These are phyloP conservation scores for Penicillium ochrochloron DNA, from an alignment of 495 filamentous ascomycete genomes.

Conservation along the genomic window DNA sequence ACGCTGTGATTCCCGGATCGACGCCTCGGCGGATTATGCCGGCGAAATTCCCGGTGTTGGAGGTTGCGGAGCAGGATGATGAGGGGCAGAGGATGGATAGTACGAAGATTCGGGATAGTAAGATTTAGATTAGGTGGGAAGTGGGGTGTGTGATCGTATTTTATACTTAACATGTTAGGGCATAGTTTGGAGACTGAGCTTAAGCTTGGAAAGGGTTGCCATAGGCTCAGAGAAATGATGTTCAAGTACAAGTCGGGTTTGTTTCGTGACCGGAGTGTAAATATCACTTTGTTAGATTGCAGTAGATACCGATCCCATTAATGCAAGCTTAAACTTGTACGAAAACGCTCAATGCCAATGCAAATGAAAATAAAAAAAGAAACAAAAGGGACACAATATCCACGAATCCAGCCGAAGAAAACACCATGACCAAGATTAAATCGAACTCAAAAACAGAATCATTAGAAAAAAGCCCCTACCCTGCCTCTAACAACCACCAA, in stretches of 20 bases:
- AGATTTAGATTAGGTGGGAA: slow-evolving; percentile 25
- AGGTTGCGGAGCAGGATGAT: slow-evolving; percentile 80
- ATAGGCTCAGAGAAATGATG: background rate
- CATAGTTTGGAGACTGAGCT: background rate
- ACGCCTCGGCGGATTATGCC: slow-evolving; percentile 81
- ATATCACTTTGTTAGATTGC: background rate
- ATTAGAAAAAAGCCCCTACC: background rate
- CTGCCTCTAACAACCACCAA: background rate
- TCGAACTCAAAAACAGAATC: background rate
- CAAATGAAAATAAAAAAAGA: slow-evolving; percentile 5
- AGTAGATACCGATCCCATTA: slow-evolving; percentile 9
- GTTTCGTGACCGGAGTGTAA: no score
- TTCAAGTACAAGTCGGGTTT: no score
- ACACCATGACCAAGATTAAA: slow-evolving; percentile 12
- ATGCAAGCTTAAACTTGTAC: slow-evolving; percentile 10
- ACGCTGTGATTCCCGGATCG: slow-evolving; percentile 68
- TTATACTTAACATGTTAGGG: background rate
- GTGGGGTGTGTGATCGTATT: background rate
- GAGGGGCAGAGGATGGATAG: slow-evolving; percentile 78
- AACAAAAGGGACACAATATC: background rate
- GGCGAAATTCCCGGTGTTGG: slow-evolving; percentile 66
- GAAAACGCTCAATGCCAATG: slow-evolving; percentile 26
- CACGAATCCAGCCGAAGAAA: slow-evolving; percentile 1
- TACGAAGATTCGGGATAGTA: slow-evolving; percentile 36
- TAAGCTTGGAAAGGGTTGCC: background rate